A percentile compares a stretch with the other conserved stretches of the same genome.
Evolutionary conservation across 345 rosid genomes (phyloP).

Genomic region (Lepidium africanum): DNA sequence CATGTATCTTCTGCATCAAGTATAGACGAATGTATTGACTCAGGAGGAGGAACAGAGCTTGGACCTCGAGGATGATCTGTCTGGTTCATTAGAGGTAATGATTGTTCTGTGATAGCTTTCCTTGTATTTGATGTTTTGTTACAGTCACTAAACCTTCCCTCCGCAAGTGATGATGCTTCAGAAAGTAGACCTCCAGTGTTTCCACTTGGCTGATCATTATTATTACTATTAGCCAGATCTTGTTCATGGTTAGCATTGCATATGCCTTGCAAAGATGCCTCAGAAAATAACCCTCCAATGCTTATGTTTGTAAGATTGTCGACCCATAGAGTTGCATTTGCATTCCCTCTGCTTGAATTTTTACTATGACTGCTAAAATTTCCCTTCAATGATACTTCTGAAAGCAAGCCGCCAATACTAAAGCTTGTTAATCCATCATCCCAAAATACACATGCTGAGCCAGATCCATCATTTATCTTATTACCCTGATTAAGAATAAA

Average conservation of each 20-base stretch:
- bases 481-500: constrained; percentile 34
- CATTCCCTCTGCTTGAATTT: constrained; percentile 31
- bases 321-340: constrained; percentile 43
- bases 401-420: constrained; percentile 78
- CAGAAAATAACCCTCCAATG: constrained; percentile 77
- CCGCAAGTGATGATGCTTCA: constrained; percentile 12
- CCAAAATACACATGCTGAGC: constrained; percentile 46
- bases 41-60: constrained; percentile 27
- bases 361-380: constrained; percentile 17
- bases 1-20: constrained; percentile 95
- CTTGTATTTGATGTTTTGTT: constrained; percentile 6
- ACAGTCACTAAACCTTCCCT: constrained; percentile 3
- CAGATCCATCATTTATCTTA: constrained; percentile 24
- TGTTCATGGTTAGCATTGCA: constrained; percentile 14
- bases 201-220: not conserved
- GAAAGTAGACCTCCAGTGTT: not conserved
- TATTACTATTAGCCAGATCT: constrained; percentile 31
- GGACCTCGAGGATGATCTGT: constrained; percentile 33
- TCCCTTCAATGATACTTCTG: constrained; percentile 75
- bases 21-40: constrained; percentile 45
- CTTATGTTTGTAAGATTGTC: constrained; percentile 63
- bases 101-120: constrained; percentile 23
- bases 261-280: constrained; percentile 62
- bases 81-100: constrained; percentile 42
- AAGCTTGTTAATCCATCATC: constrained; percentile 58